Conservation (phyloP, 2,329 filamentous ascomycete species). For the Tolypocladium amazonense region DNA sequence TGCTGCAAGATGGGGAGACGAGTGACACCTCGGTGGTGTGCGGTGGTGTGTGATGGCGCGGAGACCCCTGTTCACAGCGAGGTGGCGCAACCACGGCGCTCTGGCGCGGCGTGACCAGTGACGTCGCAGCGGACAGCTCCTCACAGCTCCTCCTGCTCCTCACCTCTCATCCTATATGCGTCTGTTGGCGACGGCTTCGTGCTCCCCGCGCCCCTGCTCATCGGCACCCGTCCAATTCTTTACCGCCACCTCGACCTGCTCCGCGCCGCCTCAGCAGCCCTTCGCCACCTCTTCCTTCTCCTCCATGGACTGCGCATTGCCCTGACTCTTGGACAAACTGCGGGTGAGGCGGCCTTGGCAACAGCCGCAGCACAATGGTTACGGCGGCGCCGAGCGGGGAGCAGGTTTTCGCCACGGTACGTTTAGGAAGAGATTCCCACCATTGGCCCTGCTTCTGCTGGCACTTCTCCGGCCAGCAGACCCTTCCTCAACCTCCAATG, state of each 20-base stretch:
- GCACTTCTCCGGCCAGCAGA: neutral
- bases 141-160: neutral
- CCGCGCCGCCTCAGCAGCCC: neutral
- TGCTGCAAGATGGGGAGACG: neutral
- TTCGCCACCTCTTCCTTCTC: neutral
- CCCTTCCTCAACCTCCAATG: neutral
- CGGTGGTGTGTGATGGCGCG: neutral
- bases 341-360: slow-evolving; percentile 5
- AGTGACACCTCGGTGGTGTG: neutral
- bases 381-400: slow-evolving; percentile 25
- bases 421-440: slow-evolving; percentile 13
- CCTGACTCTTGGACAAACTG: neutral
- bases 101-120: neutral
- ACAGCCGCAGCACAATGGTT: slow-evolving; percentile 18
- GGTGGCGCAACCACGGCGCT: neutral
- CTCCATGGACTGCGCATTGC: neutral
- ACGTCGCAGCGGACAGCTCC: neutral
- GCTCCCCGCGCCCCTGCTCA: neutral
- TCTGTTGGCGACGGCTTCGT: neutral
- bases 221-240: neutral
- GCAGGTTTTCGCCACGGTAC: slow-evolving; percentile 48
- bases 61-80: neutral
- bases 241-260: neutral
- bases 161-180: too few species aligned
- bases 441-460: neutral